A percentile compares a stretch with the other conserved stretches of the same genome.
phyloP scores from a whole-genome alignment of 2,329 filamentous ascomycete genomes.

The Alternaria viburni region DNA sequence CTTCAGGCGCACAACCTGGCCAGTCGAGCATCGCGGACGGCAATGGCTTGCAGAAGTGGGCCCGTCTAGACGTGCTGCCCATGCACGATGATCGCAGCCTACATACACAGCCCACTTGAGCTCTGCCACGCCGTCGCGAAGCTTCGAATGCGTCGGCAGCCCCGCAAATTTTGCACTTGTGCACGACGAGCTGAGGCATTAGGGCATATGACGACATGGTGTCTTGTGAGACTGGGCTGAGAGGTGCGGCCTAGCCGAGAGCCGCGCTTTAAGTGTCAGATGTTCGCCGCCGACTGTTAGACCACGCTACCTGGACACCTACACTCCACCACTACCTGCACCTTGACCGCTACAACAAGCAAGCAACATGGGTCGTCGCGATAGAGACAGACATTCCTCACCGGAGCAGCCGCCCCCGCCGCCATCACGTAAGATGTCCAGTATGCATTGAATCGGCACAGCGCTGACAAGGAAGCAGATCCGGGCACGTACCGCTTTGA shows the following conservation, averaged over 20 bases:
- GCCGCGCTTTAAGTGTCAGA: conserved; percentile 21
- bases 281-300: conserved; percentile 5
- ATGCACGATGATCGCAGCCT: conserved; percentile 26
- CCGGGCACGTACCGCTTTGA: conserved; percentile 34
- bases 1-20: neutral
- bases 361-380: conserved; percentile 28
- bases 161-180: conserved; percentile 10
- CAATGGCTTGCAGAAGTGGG: conserved; percentile 11
- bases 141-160: conserved; percentile 13
- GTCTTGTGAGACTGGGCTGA: conserved; percentile 9
- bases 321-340: neutral
- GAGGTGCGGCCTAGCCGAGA: conserved; percentile 5
- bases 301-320: neutral
- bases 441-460: neutral
- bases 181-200: conserved; percentile 13
- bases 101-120: conserved; percentile 21
- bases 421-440: conserved; percentile 5
- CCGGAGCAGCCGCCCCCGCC: conserved; percentile 26
- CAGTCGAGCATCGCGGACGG: conserved; percentile 4
- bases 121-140: conserved; percentile 20
- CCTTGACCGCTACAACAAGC: neutral
- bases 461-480: conserved; percentile 17
- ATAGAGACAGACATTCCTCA: conserved; percentile 9
- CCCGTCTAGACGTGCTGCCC: conserved; percentile 1
- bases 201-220: conserved; percentile 25